A percentile compares a stretch with the other conserved stretches of the same genome.
Conservation (phyloP, 1,139 yeast genomes). For the Suhomyces wounanorum region DNA sequence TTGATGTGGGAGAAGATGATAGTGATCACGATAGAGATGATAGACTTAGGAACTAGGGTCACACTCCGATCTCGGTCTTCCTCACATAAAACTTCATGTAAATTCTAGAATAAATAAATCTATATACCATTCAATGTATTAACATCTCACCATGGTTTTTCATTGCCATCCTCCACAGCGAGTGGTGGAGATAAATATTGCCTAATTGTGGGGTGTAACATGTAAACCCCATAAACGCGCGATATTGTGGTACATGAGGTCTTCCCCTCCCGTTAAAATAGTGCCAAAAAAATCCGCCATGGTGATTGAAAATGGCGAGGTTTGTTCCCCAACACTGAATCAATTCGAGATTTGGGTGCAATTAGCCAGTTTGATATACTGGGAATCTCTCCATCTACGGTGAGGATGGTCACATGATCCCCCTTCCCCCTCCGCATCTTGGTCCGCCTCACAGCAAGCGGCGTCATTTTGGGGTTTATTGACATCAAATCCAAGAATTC, state of each 20-base stretch:
- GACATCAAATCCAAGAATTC: background rate
- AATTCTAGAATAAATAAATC: background rate
- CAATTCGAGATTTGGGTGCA: no score
- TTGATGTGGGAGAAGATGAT: conserved; percentile 40
- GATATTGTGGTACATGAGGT: no score
- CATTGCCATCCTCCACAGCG: no score
- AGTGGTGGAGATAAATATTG: no score
- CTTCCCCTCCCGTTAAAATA: no score
- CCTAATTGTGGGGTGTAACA: no score
- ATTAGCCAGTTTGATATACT: no score
- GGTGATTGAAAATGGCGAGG: no score
- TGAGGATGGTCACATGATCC: background rate
- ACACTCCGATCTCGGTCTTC: background rate
- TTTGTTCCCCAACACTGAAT: no score
- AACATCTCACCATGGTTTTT: no score
- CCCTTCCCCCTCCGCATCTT: background rate
- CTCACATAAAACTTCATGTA: background rate
- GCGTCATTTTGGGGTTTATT: background rate
- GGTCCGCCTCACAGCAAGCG: background rate
- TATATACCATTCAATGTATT: background rate
- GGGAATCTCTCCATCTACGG: background rate
- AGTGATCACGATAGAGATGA: conserved; percentile 33
- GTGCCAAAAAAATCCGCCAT: no score
- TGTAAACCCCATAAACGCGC: no score
- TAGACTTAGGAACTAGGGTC: conserved; percentile 21